These are phyloP conservation scores for Colletotrichum tamarilloi DNA, from an alignment of 2,329 filamentous ascomycete genomes.

Conservation along the genomic window DNA sequence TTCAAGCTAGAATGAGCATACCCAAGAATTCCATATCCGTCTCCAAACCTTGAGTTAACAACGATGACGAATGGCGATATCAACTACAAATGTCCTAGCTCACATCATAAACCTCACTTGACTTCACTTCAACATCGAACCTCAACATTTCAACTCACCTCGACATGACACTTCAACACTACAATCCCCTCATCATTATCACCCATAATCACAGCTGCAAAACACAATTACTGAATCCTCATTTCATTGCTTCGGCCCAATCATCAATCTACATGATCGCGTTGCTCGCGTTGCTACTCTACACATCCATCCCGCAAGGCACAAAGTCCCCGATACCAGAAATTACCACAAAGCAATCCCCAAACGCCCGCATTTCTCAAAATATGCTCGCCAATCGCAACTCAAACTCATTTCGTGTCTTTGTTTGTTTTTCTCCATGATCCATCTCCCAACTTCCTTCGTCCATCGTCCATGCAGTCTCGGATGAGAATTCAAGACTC, in stretches of 20 bases:
- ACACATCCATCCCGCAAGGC: background rate
- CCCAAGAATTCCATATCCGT: too few species aligned
- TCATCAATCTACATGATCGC: constrained; percentile 32
- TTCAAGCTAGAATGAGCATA: too few species aligned
- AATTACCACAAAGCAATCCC: background rate
- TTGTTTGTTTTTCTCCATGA: background rate
- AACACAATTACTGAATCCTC: background rate
- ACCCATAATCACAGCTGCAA: background rate
- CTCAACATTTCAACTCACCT: background rate
- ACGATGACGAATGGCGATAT: background rate
- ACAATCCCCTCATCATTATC: too few species aligned
- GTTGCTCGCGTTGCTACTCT: constrained; percentile 7
- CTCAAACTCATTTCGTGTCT: background rate
- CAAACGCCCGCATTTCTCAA: constrained; percentile 15
- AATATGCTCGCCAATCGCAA: constrained; percentile 14
- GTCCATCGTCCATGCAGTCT: background rate
- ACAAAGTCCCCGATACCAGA: background rate
- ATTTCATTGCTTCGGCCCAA: background rate
- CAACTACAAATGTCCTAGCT: background rate
- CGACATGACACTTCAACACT: background rate
- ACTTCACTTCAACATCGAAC: background rate
- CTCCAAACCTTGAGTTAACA: too few species aligned
- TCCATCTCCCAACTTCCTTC: too few species aligned
- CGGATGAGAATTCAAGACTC: background rate
- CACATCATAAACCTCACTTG: background rate